Percentiles rank a stretch among this genome's conserved stretches.
phyloP scores from a whole-genome alignment of 2,329 filamentous ascomycete genomes.

The Fusarium sp. region DNA sequence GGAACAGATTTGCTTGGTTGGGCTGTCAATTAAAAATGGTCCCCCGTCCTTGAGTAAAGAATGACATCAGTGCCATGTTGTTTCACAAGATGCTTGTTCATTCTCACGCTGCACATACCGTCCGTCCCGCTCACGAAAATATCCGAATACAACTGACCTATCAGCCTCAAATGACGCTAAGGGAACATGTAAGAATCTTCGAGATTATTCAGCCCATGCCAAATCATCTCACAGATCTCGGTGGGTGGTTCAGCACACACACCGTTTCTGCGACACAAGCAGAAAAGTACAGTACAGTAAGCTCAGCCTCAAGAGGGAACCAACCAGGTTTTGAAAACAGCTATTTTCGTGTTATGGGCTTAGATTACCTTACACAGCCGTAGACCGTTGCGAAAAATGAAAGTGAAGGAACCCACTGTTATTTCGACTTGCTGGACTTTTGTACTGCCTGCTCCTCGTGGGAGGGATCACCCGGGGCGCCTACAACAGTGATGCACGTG shows the following conservation, averaged over 20 bases:
- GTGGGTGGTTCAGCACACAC: not conserved
- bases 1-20: not conserved
- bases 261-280: not conserved
- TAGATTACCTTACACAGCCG: conserved; percentile 18
- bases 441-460: conserved; percentile 6
- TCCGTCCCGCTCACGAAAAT: not conserved
- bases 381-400: not conserved
- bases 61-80: conserved; percentile 29
- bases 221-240: conserved; percentile 3
- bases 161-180: conserved; percentile 1
- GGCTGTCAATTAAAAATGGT: not conserved
- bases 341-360: conserved; percentile 13
- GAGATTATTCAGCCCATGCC: conserved; percentile 15
- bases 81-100: conserved; percentile 3
- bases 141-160: not conserved
- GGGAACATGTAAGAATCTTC: conserved; percentile 6
- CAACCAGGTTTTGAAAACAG: conserved; percentile 2
- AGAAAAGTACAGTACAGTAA: not conserved
- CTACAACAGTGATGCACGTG: conserved; percentile 44
- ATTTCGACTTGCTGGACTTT: not conserved
- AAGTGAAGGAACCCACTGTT: not conserved
- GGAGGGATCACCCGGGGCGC: conserved; percentile 20
- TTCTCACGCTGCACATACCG: not conserved
- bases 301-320: conserved; percentile 22
- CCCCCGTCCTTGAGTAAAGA: conserved; percentile 9